Evolutionary conservation across 1,139 yeast genomes (phyloP), one percentile per base, ranked within the genome.

Genomic region (Taphrina flavorubra): DNA sequence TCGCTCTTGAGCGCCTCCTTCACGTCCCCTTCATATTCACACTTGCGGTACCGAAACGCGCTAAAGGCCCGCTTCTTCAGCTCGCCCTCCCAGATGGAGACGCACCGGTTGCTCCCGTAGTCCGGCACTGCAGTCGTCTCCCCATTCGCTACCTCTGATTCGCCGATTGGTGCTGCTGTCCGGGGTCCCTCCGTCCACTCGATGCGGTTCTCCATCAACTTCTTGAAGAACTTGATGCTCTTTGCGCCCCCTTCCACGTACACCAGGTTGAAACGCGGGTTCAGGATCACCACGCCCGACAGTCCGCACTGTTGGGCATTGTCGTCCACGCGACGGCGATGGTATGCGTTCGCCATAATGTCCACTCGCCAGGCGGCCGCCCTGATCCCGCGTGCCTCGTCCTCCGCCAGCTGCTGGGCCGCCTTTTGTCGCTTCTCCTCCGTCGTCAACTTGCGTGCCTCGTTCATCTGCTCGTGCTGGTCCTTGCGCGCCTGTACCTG

Each of bases 71-170:
- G 75, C 1, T 83, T 82, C 64, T 80, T 78, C 51, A 90, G 71
- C 72, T 85, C 86, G 0, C 97, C 97, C 71, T 87, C 87, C 97
- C 97, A 92, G 1, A 90, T 74, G 18, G 87, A 74, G 2, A 75
- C 74, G 73, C 92, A 87, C 66, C 75, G 76, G 74, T 89, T 90
- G 0, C 75, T 74, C 0, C 79, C 73, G 68, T 86, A 77, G 73
- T 85, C 85, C 18, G 80, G 76, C 40, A 72, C 56, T 11, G 63
- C 61, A 25, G 31, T 2, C 25, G 25, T n/a, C 25, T 25, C 25
- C 25, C 25, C n/a, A n/a, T 25, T 4, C 62, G 74, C 74, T 3
- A 58, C 51, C 8, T 63, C 70, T 25, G 65, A 68, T 18, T 69
- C 71, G 1, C 72, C 74, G 16, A 72, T 77, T 73, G 62, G 83